Evolutionary conservation across 495 filamentous ascomycete species (phyloP).

Genomic region (Platismatia glauca): DNA sequence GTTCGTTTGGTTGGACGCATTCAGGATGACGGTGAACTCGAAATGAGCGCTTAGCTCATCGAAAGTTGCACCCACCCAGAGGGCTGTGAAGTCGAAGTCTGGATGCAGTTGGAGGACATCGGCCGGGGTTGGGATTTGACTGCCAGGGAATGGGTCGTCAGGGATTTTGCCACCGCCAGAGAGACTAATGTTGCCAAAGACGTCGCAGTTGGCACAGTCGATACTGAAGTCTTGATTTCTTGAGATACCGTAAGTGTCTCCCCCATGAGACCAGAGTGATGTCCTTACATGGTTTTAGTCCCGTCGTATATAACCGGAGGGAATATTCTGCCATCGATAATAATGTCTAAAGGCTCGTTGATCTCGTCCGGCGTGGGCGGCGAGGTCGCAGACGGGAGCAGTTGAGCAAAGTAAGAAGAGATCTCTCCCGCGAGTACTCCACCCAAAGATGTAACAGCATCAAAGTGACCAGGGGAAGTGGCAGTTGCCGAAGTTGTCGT

Average conservation of each 20-base stretch:
- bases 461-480: not conserved
- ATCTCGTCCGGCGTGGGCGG: constrained; percentile 2
- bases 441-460: constrained; percentile 1
- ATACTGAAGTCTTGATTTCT: constrained; percentile 5
- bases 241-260: not conserved
- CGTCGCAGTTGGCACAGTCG: constrained; percentile 3
- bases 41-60: constrained; percentile 10
- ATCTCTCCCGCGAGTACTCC: not conserved
- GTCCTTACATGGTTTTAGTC: not conserved
- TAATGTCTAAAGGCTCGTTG: constrained; percentile 6
- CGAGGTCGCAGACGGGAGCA: not conserved
- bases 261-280: not conserved
- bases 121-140: constrained; percentile 1
- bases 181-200: constrained; percentile 11
- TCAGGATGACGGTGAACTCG: constrained; percentile 10
- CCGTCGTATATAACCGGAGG: constrained; percentile 5
- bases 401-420: not conserved
- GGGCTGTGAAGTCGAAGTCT: constrained; percentile 18
- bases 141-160: not conserved
- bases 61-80: constrained; percentile 15
- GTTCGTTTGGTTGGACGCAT: constrained; percentile 7
- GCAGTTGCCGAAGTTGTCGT: not conserved
- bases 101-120: constrained; percentile 13
- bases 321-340: not conserved
- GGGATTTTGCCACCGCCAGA: constrained; percentile 11